Conservation (phyloP, 768 basidiomycete species). For the Lentinula lateritia region DNA sequence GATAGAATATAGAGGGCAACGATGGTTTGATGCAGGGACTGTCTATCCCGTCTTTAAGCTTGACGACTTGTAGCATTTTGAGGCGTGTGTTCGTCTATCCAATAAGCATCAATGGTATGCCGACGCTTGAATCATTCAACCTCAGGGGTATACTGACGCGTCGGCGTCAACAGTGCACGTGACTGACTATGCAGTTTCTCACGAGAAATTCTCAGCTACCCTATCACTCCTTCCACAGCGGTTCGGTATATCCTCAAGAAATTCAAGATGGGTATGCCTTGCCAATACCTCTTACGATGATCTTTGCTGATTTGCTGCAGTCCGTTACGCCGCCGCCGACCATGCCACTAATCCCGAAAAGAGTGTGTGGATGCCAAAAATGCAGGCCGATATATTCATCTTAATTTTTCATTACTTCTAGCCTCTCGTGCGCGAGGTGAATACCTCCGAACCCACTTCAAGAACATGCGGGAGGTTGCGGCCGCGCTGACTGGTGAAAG, state of each 20-base stretch:
- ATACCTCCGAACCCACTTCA: constrained; percentile 99
- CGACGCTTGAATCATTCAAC: too few relatives aligned
- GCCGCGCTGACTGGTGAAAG: constrained; percentile 79
- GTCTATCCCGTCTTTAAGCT: too few relatives aligned
- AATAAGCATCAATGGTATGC: too few relatives aligned
- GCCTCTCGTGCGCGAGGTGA: constrained; percentile 91
- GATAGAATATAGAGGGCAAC: too few relatives aligned
- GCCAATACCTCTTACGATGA: constrained; percentile 12
- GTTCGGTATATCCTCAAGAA: constrained; percentile 1
- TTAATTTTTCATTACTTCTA: constrained; percentile 26
- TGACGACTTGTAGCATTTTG: too few relatives aligned
- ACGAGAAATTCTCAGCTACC: background rate
- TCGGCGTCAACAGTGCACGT: background rate
- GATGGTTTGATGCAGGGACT: too few relatives aligned
- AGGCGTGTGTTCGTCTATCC: too few relatives aligned
- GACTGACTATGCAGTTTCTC: background rate
- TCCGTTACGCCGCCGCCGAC: constrained; percentile 90
- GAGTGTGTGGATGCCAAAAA: constrained; percentile 48
- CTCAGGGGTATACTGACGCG: too few relatives aligned
- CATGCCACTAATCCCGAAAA: constrained; percentile 92
- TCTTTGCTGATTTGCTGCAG: constrained; percentile 32
- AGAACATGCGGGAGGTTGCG: constrained; percentile 99
- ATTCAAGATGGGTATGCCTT: constrained; percentile 53
- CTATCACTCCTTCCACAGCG: background rate
- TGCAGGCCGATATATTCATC: background rate